Conservation (phyloP, 495 filamentous ascomycete genomes). For the Trichoderma orchidacearum region DNA sequence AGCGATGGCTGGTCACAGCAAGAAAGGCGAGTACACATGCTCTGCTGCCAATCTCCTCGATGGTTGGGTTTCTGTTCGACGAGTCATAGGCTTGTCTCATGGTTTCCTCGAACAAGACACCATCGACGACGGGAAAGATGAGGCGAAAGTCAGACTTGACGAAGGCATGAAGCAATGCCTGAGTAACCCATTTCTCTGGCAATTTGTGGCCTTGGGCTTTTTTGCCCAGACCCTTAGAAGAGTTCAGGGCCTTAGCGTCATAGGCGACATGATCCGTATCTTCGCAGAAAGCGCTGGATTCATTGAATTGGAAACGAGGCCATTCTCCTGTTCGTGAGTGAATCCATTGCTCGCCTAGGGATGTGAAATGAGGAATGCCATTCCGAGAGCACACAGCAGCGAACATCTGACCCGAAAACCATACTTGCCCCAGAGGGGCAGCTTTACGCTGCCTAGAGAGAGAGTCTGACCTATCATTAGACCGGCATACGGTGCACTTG, state of each 20-base stretch:
- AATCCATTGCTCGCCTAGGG: neutral
- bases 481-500: neutral
- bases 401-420: neutral
- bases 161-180: neutral
- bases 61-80: neutral
- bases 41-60: constrained; percentile 6
- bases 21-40: constrained; percentile 34
- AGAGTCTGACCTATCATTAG: neutral
- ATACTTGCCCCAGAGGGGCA: neutral
- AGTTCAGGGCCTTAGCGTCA: neutral
- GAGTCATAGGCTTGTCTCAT: neutral
- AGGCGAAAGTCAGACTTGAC: constrained; percentile 14
- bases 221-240: neutral
- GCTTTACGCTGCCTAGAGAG: neutral
- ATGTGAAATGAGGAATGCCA: neutral
- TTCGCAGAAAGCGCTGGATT: neutral
- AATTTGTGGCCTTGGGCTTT: neutral
- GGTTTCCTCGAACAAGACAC: constrained; percentile 14
- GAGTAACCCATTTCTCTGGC: neutral
- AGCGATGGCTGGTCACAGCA: constrained; percentile 11
- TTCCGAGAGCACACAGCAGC: neutral
- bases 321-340: neutral
- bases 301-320: neutral
- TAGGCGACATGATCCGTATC: neutral
- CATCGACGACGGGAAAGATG: constrained; percentile 25